Base-by-base conservation (phyloP, 225 moss, liverwort and hornwort species). In the Polytrichum commune region DNA sequence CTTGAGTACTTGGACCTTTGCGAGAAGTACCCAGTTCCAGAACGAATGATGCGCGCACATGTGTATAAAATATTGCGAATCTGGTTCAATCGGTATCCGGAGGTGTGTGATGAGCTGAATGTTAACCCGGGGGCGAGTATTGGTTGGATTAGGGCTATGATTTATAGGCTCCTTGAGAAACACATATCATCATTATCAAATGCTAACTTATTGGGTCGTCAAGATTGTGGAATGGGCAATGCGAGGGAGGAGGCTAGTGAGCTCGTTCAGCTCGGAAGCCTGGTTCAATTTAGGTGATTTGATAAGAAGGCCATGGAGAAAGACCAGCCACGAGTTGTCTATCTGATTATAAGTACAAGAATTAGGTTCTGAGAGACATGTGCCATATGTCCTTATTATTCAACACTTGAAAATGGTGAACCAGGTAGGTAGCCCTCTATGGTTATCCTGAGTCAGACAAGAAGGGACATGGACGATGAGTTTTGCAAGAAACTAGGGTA, bases 41-140 rank as follows among this genome's bases (percentile, higher is more conserved):
- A 80, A 85, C 75, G 85, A n/a, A 89, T 89, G 88, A 85, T 85
- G 0, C 82, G 88, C 16, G 88, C 85, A 9, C 88, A 89, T 70
- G 85, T 80, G 23, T 85, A 89, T 60, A 79, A 82, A 53, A 77
- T 85, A 25, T 68, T 89, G 27, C 80, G 85, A 1, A 80, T 61
- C 63, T 89, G 88, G 85, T 85, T 89, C 69, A 82, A 68, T 57
- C 74, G 70, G 16, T 77, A 89, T 61, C 81, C 82, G 5, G 82
- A 81, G 60, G 71, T 85, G 28, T 82, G 88, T 56, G 71, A 76
- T 26, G 80, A 89, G 60, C 85, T 89, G 18, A 89, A 89, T 71
- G 82, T 72, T 63, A 80, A 89, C 62, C 69, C 54, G 57, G 74
- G 55, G 54, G 77, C 82, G 19, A 79, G 75, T 18, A 8, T 85